Percentiles rank a stretch among this genome's conserved stretches.
Evolutionary conservation across 2,329 filamentous ascomycete genomes (phyloP).

Genomic region (Clonostachys chloroleuca): DNA sequence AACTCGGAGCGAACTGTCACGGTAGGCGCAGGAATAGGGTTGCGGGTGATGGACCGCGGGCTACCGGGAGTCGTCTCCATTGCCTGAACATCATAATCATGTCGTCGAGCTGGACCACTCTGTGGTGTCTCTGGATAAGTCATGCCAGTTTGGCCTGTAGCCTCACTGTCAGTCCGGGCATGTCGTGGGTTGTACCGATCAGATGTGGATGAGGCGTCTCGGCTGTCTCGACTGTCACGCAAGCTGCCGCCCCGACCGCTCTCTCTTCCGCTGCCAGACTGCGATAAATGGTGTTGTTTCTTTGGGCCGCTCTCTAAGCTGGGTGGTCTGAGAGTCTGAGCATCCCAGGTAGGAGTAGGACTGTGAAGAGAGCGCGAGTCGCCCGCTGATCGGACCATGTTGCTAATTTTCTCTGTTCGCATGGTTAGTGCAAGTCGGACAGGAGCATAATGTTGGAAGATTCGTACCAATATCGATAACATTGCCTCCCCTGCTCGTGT

Average conservation of each 20-base stretch:
- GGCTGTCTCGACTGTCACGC: conserved; percentile 35
- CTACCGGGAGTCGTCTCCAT: conserved; percentile 85
- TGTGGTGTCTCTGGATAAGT: conserved; percentile 75
- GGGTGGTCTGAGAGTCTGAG: conserved; percentile 47
- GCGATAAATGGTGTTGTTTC: conserved; percentile 22
- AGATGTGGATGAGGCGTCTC: conserved; percentile 33
- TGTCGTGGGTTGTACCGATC: conserved; percentile 51
- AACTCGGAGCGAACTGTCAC: conserved; percentile 98
- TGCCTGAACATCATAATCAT: conserved; percentile 93
- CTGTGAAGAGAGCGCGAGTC: conserved; percentile 54
- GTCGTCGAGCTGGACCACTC: conserved; percentile 64
- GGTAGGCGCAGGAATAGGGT: conserved; percentile 83
- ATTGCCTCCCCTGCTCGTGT: conserved; percentile 90
- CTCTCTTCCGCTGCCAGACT: conserved; percentile 21
- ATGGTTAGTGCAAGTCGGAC: too few relatives aligned
- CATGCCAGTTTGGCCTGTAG: conserved; percentile 64
- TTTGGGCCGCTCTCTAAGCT: conserved; percentile 39
- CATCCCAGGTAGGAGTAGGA: conserved; percentile 66
- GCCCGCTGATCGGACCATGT: conserved; percentile 77
- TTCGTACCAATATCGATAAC: conserved; percentile 79
- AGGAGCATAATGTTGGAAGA: conserved; percentile 1
- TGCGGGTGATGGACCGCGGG: conserved; percentile 68
- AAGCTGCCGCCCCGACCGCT: conserved; percentile 30
- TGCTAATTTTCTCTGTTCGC: conserved; percentile 82
- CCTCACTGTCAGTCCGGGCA: conserved; percentile 73